These are phyloP conservation scores for Phytophthora melonis DNA, from an alignment of 352 stramenopile genomes.

Conservation along the genomic window DNA sequence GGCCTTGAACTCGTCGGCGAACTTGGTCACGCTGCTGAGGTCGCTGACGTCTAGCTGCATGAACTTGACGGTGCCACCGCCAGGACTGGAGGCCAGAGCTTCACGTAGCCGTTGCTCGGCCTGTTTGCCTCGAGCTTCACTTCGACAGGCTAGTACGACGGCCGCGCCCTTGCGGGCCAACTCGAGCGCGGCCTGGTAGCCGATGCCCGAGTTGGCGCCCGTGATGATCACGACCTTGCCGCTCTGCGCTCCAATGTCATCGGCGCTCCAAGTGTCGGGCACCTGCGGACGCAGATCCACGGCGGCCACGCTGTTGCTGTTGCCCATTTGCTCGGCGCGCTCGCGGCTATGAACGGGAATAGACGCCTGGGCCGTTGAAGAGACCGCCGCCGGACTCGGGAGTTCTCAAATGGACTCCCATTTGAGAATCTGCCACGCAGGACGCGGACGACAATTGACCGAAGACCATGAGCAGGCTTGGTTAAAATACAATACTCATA, in stretches of 20 bases:
- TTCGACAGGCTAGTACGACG: slow-evolving; percentile 50
- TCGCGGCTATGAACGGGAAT: neutral
- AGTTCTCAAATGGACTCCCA: neutral
- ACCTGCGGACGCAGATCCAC: neutral
- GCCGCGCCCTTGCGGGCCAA: slow-evolving; percentile 25
- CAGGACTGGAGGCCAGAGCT: slow-evolving; percentile 6
- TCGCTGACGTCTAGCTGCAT: slow-evolving; percentile 57
- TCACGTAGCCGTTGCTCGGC: slow-evolving; percentile 32
- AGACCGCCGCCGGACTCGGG: neutral
- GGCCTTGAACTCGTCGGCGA: slow-evolving; percentile 46
- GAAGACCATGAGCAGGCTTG: neutral
- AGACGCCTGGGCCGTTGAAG: neutral
- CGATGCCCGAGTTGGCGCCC: slow-evolving; percentile 35
- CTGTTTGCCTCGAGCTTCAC: slow-evolving; percentile 28
- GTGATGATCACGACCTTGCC: slow-evolving; percentile 37
- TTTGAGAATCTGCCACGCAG: slow-evolving; percentile 3
- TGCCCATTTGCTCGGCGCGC: slow-evolving; percentile 6
- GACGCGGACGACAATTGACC: neutral
- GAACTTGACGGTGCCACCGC: slow-evolving; percentile 52
- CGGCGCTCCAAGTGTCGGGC: neutral
- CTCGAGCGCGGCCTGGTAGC: slow-evolving; percentile 19
- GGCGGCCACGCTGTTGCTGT: slow-evolving; percentile 5
- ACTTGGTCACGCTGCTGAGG: slow-evolving; percentile 52
- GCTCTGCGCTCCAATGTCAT: neutral
- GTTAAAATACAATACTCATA: no score